These are phyloP conservation scores for Chaetomium sp. DNA, from an alignment of 2,329 filamentous ascomycete species.

Conservation along the genomic window DNA sequence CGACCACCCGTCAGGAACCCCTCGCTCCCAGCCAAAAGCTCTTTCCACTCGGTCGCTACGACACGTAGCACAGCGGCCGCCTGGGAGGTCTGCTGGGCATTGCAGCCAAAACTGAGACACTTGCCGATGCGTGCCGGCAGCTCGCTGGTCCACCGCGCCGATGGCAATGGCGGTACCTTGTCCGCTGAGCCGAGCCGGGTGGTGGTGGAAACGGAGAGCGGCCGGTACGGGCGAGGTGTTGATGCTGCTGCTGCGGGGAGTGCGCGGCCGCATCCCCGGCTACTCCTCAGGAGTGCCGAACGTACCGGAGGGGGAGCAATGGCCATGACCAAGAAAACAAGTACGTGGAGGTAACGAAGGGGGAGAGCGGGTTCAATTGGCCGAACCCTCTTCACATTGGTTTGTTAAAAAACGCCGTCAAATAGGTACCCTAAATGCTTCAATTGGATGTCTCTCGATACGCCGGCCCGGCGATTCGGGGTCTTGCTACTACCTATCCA, in stretches of 20 bases:
- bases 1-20: conserved; percentile 63
- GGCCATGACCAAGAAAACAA: no score
- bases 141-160: conserved; percentile 64
- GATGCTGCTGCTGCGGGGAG: neutral
- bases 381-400: neutral
- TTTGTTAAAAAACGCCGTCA: neutral
- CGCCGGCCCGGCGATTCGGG: no score
- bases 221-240: neutral
- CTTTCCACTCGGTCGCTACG: conserved; percentile 62
- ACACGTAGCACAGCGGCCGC: conserved; percentile 54
- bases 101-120: conserved; percentile 68
- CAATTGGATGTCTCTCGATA: no score
- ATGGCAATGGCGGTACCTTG: conserved; percentile 27
- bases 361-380: neutral
- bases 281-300: no score
- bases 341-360: no score
- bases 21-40: conserved; percentile 65
- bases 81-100: conserved; percentile 45
- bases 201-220: conserved; percentile 13
- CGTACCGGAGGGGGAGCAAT: no score
- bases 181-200: neutral
- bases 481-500: no score
- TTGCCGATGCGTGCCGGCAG: conserved; percentile 62
- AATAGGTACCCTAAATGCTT: no score
- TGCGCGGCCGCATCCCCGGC: neutral